Evolutionary conservation across 768 basidiomycete genomes (phyloP).

Genomic region (Lentinula raphanica): DNA sequence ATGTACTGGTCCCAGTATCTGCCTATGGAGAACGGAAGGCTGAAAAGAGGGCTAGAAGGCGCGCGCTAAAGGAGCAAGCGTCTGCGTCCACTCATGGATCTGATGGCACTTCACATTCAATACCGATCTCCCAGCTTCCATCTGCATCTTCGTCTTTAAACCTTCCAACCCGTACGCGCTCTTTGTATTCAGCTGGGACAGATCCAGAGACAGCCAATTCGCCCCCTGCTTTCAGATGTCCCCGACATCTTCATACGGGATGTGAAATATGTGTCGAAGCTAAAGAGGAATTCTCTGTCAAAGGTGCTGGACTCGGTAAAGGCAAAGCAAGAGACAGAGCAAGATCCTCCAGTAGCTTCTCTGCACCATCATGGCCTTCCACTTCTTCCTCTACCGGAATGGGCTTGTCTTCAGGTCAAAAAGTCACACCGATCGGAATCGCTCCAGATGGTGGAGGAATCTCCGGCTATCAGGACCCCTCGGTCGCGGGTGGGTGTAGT

Average conservation of each 20-base stretch:
- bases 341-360: neutral
- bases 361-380: slow-evolving; percentile 2
- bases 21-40: slow-evolving; percentile 1
- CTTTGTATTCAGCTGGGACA: slow-evolving; percentile 56
- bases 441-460: slow-evolving; percentile 43
- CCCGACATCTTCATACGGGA: slow-evolving; percentile 65
- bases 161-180: slow-evolving; percentile 33
- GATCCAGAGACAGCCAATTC: slow-evolving; percentile 59
- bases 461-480: slow-evolving; percentile 71
- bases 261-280: slow-evolving; percentile 78
- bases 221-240: slow-evolving; percentile 60
- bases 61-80: neutral
- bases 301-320: slow-evolving; percentile 21
- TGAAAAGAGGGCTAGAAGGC: neutral
- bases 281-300: slow-evolving; percentile 22
- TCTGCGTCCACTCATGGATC: slow-evolving; percentile 1
- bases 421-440: slow-evolving; percentile 15
- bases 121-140: neutral
- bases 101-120: slow-evolving; percentile 5
- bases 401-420: neutral
- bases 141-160: slow-evolving; percentile 8
- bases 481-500: slow-evolving; percentile 13
- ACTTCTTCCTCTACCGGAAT: neutral
- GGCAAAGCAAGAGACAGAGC: slow-evolving; percentile 4
- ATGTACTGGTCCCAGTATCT: neutral